Percentiles rank a stretch among this genome's conserved stretches.
Evolutionary conservation across 805 yeast species (phyloP).

Genomic region (Starmerella gropengiesseri): DNA sequence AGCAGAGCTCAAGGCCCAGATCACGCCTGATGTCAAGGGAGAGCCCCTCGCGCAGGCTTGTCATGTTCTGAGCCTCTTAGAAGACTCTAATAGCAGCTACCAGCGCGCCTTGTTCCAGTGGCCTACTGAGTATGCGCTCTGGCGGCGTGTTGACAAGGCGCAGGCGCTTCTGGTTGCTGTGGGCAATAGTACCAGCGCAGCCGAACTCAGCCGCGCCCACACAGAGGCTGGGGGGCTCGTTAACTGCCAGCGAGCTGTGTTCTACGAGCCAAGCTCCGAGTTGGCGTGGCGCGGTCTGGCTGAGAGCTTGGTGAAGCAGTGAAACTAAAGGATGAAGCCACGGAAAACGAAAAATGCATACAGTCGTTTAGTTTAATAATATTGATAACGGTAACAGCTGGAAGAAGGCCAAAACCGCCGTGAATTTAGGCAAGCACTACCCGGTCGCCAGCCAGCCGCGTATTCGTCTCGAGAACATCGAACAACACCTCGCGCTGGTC

Average conservation of each 20-base stretch:
- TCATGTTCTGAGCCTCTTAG: conserved; percentile 15
- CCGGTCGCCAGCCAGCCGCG: not conserved
- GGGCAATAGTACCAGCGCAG: conserved; percentile 38
- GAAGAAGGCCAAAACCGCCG: no score
- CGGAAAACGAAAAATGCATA: not conserved
- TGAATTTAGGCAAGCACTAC: not conserved
- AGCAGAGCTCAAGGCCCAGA: conserved; percentile 49
- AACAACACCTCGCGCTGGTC: not conserved
- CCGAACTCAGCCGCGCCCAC: conserved; percentile 43
- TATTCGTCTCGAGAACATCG: not conserved
- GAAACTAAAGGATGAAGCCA: not conserved
- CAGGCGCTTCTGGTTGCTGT: conserved; percentile 52
- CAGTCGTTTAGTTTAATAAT: not conserved
- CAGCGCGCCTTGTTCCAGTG: conserved; percentile 61
- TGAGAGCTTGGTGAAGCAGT: not conserved
- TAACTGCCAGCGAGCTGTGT: conserved; percentile 55
- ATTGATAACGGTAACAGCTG: no score
- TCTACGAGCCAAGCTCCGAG: conserved; percentile 26
- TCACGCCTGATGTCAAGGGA: conserved; percentile 35
- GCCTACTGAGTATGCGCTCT: conserved; percentile 57
- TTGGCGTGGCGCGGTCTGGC: conserved; percentile 9
- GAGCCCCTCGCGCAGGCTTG: conserved; percentile 31
- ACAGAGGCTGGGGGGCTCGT: conserved; percentile 38
- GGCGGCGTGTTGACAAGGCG: conserved; percentile 52
- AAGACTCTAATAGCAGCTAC: conserved; percentile 36